Evolutionary conservation across 306 rosid species (phyloP).

Genomic region (Vigna angularis): DNA sequence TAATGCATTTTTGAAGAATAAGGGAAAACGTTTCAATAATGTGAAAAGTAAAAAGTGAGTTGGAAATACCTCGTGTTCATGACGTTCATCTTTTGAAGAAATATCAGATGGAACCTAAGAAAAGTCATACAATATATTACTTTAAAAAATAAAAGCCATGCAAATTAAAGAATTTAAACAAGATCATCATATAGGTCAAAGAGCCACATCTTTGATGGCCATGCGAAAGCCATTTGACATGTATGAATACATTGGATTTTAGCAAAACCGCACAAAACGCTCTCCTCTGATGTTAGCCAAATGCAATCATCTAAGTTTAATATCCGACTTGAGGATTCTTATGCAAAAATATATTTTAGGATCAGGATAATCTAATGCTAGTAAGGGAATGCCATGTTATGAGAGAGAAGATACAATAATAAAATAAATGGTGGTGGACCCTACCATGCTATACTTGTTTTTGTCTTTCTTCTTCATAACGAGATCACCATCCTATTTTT

Average conservation of each 20-base stretch:
- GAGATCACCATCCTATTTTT: too few relatives aligned
- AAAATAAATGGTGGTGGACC: constrained; percentile 10
- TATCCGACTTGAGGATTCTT: background rate
- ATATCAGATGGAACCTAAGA: constrained; percentile 85
- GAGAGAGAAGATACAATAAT: background rate
- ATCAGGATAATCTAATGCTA: background rate
- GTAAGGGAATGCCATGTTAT: background rate
- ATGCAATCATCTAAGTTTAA: constrained; percentile 5
- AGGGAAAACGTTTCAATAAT: constrained; percentile 2
- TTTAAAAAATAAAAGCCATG: constrained; percentile 6
- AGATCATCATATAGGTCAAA: constrained; percentile 17
- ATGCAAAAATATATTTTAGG: background rate
- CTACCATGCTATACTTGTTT: background rate
- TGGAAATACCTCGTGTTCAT: constrained; percentile 60
- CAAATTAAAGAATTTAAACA: constrained; percentile 33
- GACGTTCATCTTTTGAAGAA: constrained; percentile 58
- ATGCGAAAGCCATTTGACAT: constrained; percentile 1
- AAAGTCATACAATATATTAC: constrained; percentile 39
- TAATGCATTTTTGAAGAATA: background rate
- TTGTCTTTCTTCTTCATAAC: background rate
- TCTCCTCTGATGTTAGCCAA: constrained; percentile 1
- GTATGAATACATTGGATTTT: constrained; percentile 6
- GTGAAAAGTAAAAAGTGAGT: constrained; percentile 9
- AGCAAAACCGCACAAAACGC: background rate
- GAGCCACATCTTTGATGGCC: background rate